A percentile compares a stretch with the other conserved stretches of the same genome.
Conservation (phyloP, 202 grass and related monocot species). For the Bolboschoenoplectus hybrid region DNA sequence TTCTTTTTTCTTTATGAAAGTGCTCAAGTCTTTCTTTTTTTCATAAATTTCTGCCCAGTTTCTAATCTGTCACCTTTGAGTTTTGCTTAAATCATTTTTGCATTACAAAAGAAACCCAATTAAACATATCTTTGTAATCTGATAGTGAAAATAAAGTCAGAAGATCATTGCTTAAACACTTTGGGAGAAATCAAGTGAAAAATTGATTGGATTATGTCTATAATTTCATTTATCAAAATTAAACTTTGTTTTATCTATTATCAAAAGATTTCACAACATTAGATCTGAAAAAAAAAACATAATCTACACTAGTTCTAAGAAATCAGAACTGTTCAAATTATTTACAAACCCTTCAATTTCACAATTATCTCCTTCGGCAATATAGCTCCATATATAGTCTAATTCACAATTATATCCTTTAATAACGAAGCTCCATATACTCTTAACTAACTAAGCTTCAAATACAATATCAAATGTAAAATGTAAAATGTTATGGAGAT, state of each 20-base stretch:
- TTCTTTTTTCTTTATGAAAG: not conserved
- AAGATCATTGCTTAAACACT: no score
- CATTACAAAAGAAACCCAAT: no score
- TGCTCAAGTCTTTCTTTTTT: no score
- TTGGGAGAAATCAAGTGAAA: no score
- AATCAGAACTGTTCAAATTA: not conserved
- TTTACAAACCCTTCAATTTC: not conserved
- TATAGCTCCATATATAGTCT: not conserved
- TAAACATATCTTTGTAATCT: no score
- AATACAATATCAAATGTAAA: not conserved
- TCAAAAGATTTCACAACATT: not conserved
- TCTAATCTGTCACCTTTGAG: no score
- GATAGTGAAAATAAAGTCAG: no score
- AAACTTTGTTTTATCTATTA: not conserved
- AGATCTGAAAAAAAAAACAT: not conserved
- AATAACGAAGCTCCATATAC: not conserved
- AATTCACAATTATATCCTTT: not conserved
- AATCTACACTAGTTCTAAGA: not conserved
- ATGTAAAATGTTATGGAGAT: no score
- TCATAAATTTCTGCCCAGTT: no score
- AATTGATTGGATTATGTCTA: not conserved
- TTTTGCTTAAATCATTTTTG: no score
- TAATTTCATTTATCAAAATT: not conserved
- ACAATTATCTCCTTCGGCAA: not conserved
- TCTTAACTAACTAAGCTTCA: constrained; percentile 4